Base-by-base conservation (phyloP, 352 stramenopile species). In the Phytophthora fragariaefolia region DNA sequence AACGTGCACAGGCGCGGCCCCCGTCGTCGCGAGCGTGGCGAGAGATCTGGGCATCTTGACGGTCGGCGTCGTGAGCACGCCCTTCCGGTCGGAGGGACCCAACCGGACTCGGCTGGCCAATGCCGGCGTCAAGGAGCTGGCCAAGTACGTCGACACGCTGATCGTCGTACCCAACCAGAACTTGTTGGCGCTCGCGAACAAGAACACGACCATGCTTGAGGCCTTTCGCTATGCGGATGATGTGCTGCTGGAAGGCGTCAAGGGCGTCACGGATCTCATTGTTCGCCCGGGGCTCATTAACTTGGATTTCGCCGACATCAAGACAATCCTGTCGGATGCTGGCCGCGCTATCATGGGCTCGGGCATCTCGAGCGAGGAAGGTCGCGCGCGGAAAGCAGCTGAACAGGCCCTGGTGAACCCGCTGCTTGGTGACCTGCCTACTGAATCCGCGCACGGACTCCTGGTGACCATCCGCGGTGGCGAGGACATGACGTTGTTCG, bases 141-240 rank as follows among this genome's bases (percentile, higher is more conserved):
- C 92, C 45, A 87, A 98, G 63, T 90, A 89, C 51, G 95, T 98
- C 9, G 97, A 99, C 75, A 99, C 97, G 30, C 58, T 99, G 18
- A 98, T 99, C 71, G 86, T 99, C 13, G 95, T 99, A 51, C 95
- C 94, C 24, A 99, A 99, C 77, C 93, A 99, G 78, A 98, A 98
- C 72, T 76, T 99, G 18, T 70, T 98, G 66, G 80, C 87, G 46
- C 92, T 98, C 42, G 94, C 97, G 7, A 96, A 92, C 57, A 94
- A 97, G 58, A 93, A 92, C 66, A 98, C 94, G 38, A 97, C 93
- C 22, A 92, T 98, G 63, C 77, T 97, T 26, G 88, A 98, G 58
- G 96, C 96, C 2, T 99, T 99, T 71, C 82, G 87, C 36, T 96
- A 93, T 69, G 96, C 96, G 1, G 96, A 99, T 65, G 96, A 98